Base-by-base conservation (phyloP, 1,139 yeast species). In the Suhomyces ambrosiae region DNA sequence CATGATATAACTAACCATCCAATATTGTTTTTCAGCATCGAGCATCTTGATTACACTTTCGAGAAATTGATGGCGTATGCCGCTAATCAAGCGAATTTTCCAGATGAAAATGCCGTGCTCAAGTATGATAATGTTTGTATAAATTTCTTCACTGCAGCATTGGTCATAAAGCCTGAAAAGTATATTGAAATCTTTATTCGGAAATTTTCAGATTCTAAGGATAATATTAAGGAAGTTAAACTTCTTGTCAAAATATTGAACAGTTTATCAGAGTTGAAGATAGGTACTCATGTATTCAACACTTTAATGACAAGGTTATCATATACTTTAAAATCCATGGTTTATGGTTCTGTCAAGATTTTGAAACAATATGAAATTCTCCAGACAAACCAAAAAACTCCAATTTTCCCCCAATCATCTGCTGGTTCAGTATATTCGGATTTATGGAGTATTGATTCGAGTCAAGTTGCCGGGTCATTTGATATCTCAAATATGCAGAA, bases 141-240 rank as follows among this genome's bases (percentile, higher is more conserved):
- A 8, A 65, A 68, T 27, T 65, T 71, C 31, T 68, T 62, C 45
- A 65, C 74, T 1, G 66, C 76, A 3, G 74, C 76, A 3, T 57
- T 70, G 14, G 52, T 71, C 48, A 51, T 76, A 27, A 58, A 68
- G 29, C 71, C 77, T 1, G 61, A 60, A 3, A 56, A 53, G 38
- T 66, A 71, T 42, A 49, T 58, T 10, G 54, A 56, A 22, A 49
- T 54, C 12, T 54, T 61, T 16, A 47, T 55, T 15, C 47, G 41
- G 7, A 61, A 48, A 44, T 68, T 56, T 46, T 52, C 51, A 26
- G 58, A 54, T 15, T 46, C 52, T 18, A 55, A 49, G 30, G 62
- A 57, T n/a, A 60, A 59, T 39, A 50, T 68, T 35, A 59, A 55
- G 38, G 65, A 56, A 40, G 60, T 61, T 2, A 50, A 58, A 25